Conservation (phyloP, 306 rosid species). For the Carpinus viminea region DNA sequence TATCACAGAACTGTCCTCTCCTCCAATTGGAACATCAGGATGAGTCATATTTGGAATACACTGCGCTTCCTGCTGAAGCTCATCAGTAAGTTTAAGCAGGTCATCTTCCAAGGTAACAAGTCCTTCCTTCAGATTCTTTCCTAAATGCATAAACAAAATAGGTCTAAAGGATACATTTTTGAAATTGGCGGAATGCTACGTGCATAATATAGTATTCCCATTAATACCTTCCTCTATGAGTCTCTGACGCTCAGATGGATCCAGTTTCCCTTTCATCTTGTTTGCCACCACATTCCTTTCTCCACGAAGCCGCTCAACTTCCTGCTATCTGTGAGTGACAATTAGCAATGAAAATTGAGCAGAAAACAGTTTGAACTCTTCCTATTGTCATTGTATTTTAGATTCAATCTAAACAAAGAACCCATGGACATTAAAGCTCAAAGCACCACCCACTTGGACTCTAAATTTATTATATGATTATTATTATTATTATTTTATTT, state of each 20-base stretch:
- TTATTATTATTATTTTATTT: no score
- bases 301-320: conserved; percentile 89
- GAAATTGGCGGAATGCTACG: conserved; percentile 4
- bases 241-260: conserved; percentile 69
- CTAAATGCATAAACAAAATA: conserved; percentile 35
- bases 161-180: conserved; percentile 15
- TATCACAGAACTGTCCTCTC: conserved; percentile 68
- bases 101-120: conserved; percentile 80
- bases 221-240: conserved; percentile 81
- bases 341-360: conserved; percentile 66
- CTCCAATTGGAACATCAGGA: conserved; percentile 90
- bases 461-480: background rate
- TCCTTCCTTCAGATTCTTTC: conserved; percentile 87
- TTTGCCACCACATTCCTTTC: conserved; percentile 89
- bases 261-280: conserved; percentile 95
- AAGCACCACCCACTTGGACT: background rate
- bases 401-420: background rate
- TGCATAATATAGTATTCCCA: conserved; percentile 17
- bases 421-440: no score
- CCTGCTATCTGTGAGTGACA: conserved; percentile 88
- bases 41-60: conserved; percentile 87
- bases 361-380: conserved; percentile 15
- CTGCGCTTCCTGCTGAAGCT: conserved; percentile 90
- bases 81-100: conserved; percentile 67
- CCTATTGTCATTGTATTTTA: conserved; percentile 1